Percentiles rank a stretch among this genome's conserved stretches.
These are phyloP conservation scores for Tilletia horrida DNA, from an alignment of 1,284 basidiomycete genomes.

Conservation along the genomic window DNA sequence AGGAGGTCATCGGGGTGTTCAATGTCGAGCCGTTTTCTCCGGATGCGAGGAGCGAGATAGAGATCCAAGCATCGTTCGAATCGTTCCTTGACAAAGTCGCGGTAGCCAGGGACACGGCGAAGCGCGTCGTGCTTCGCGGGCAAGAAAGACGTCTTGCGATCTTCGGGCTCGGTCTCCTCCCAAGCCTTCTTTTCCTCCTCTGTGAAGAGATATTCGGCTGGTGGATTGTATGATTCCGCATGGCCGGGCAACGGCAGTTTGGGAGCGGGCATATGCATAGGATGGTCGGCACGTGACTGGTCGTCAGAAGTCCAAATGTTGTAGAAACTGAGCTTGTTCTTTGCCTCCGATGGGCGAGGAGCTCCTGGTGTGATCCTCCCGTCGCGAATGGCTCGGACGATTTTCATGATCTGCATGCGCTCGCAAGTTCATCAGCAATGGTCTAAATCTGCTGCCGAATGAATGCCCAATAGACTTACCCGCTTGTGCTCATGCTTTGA, in stretches of 20 bases:
- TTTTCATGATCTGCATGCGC: slow-evolving; percentile 79
- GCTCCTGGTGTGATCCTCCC: slow-evolving; percentile 89
- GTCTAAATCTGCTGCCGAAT: neutral
- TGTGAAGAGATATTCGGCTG: slow-evolving; percentile 92
- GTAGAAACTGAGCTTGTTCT: slow-evolving; percentile 75
- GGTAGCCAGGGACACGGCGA: slow-evolving; percentile 86
- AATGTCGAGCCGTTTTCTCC: slow-evolving; percentile 52
- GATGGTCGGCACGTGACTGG: slow-evolving; percentile 58
- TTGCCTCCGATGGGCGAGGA: slow-evolving; percentile 58
- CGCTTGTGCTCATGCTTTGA: slow-evolving; percentile 99
- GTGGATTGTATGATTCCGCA: slow-evolving; percentile 96
- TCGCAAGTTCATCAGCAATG: too few species aligned
- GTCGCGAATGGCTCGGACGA: slow-evolving; percentile 93
- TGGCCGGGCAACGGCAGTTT: slow-evolving; percentile 85
- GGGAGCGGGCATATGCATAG: slow-evolving; percentile 79
- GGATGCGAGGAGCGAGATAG: slow-evolving; percentile 88
- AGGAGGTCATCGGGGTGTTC: slow-evolving; percentile 74
- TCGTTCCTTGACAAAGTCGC: slow-evolving; percentile 86
- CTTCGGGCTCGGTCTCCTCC: slow-evolving; percentile 81
- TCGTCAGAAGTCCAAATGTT: slow-evolving; percentile 76
- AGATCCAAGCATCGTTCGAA: slow-evolving; percentile 93
- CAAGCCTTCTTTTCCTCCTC: slow-evolving; percentile 78
- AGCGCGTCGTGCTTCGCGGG: slow-evolving; percentile 81
- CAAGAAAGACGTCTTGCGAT: slow-evolving; percentile 84
- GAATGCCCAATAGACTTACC: slow-evolving; percentile 61